Evolutionary conservation across 495 filamentous ascomycete species (phyloP).

Genomic region (Lichenothelia convexa): DNA sequence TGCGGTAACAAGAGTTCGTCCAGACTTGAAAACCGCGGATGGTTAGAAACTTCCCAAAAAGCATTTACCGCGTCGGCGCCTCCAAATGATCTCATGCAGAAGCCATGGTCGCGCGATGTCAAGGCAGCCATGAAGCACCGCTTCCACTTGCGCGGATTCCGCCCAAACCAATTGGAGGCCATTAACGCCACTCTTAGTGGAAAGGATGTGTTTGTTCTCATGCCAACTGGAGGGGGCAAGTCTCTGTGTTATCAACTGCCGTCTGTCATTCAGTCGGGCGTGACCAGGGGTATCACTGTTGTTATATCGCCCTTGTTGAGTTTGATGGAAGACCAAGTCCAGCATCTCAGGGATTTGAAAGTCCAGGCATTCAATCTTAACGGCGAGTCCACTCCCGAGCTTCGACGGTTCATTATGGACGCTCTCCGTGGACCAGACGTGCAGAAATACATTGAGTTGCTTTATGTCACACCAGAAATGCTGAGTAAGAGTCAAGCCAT

Average conservation of each 20-base stretch:
- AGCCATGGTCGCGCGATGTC: constrained; percentile 76
- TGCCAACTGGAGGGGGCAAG: constrained; percentile 96
- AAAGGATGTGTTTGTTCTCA: constrained; percentile 80
- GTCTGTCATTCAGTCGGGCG: constrained; percentile 62
- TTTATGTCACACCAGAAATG: constrained; percentile 97
- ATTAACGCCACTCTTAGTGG: constrained; percentile 82
- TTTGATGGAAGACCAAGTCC: constrained; percentile 91
- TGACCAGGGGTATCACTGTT: constrained; percentile 70
- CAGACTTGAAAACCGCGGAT: constrained; percentile 18
- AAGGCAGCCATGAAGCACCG: constrained; percentile 53
- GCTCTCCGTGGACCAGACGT: constrained; percentile 39
- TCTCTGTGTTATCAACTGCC: constrained; percentile 94
- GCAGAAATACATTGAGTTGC: constrained; percentile 55
- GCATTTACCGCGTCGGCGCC: background rate
- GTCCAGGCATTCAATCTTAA: constrained; percentile 66
- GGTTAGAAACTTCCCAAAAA: constrained; percentile 6
- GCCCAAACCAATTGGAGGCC: constrained; percentile 82
- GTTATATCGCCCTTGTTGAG: constrained; percentile 90
- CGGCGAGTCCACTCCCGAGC: constrained; percentile 40
- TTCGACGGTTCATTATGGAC: constrained; percentile 40
- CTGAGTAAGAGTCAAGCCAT: constrained; percentile 56
- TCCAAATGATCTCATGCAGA: constrained; percentile 21
- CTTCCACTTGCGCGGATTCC: constrained; percentile 70
- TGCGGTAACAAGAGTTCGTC: constrained; percentile 29
- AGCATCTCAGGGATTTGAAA: constrained; percentile 52